Percentiles rank a stretch among this genome's conserved stretches.
Conservation (phyloP, 352 stramenopile genomes). For the Globisporangium solare region DNA sequence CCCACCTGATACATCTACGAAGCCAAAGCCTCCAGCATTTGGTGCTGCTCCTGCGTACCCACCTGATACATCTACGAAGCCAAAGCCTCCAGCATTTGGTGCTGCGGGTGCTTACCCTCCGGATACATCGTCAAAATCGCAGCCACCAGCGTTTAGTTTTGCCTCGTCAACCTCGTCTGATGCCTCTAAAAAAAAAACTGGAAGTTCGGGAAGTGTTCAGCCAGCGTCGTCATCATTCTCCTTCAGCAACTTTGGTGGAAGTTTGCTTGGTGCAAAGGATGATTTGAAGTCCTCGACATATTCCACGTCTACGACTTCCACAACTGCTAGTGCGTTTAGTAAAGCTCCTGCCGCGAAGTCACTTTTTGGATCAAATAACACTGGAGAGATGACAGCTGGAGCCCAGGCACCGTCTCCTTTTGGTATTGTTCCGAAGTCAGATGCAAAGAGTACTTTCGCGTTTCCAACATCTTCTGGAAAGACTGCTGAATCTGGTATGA, state of each 20-base stretch:
- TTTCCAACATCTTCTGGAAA: conserved; percentile 20
- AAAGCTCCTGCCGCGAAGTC: conserved; percentile 18
- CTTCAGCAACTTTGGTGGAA: conserved; percentile 14
- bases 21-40: conserved; percentile 26
- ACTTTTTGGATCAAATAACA: conserved; percentile 10
- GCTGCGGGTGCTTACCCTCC: conserved; percentile 8
- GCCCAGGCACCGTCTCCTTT: conserved; percentile 20
- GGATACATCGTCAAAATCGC: conserved; percentile 10
- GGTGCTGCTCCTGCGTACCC: conserved; percentile 24
- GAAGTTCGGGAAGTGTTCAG: neutral
- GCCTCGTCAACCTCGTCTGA: neutral
- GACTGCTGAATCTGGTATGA: conserved; percentile 6
- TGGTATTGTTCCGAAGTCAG: conserved; percentile 21
- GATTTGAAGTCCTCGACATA: neutral
- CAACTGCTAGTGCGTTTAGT: neutral
- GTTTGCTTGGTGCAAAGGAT: conserved; percentile 1
- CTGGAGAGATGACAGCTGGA: conserved; percentile 7
- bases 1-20: conserved; percentile 31
- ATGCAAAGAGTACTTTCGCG: conserved; percentile 22
- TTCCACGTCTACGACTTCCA: neutral
- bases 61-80: conserved; percentile 34
- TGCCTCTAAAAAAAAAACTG: neutral
- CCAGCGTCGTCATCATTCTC: conserved; percentile 10
- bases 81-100: conserved; percentile 24
- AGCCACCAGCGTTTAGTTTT: conserved; percentile 4